Evolutionary conservation across 2,329 filamentous ascomycete species (phyloP).

Genomic region (Ceratocystis variospora): DNA sequence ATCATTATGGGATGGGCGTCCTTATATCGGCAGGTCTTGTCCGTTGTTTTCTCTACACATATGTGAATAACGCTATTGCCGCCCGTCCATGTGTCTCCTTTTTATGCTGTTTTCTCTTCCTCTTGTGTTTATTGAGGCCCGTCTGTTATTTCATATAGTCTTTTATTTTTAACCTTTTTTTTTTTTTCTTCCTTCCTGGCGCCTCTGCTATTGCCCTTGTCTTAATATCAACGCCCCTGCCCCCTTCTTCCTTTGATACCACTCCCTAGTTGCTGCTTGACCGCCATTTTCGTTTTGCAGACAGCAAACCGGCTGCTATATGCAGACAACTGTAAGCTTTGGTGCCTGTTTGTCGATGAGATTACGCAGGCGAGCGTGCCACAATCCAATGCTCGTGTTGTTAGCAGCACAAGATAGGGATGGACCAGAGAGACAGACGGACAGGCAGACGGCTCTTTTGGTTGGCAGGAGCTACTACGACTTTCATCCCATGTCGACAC

Average conservation of each 20-base stretch:
- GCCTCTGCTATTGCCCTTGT: background rate
- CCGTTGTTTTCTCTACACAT: background rate
- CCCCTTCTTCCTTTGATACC: background rate
- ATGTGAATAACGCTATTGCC: background rate
- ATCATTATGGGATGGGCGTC: too few species aligned
- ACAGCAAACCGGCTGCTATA: background rate
- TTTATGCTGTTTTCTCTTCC: background rate
- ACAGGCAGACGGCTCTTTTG: too few species aligned
- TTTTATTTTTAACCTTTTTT: background rate
- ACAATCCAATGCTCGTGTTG: too few species aligned
- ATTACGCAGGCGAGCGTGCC: too few species aligned
- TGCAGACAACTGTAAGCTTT: too few species aligned
- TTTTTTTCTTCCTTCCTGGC: background rate
- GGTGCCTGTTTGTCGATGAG: too few species aligned
- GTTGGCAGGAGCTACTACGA: too few species aligned
- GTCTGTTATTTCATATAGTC: background rate
- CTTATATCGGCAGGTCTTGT: background rate
- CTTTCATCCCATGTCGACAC: background rate
- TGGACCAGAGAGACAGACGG: too few species aligned
- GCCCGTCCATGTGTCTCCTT: background rate
- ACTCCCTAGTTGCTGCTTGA: background rate
- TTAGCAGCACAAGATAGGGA: too few species aligned
- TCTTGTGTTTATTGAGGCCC: background rate
- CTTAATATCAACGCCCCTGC: background rate
- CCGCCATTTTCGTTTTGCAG: background rate